Percentiles rank a stretch among this genome's conserved stretches.
Evolutionary conservation across 129 eudicot species (phyloP).

Genomic region (Chrysanthemum seticuspe): DNA sequence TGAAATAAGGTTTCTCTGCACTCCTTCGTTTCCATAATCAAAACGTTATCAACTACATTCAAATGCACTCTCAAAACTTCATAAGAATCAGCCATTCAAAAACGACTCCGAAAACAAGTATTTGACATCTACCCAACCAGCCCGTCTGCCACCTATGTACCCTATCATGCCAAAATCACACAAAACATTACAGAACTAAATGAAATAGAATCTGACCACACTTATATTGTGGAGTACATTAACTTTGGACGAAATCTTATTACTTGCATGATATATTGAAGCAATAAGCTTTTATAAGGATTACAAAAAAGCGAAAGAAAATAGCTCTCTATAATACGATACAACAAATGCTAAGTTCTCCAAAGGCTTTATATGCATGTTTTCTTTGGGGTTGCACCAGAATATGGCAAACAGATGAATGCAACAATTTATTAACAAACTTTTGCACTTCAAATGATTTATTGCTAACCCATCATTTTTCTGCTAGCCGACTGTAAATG

Average conservation of each 20-base stretch:
- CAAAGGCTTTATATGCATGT: constrained; percentile 31
- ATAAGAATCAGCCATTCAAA: too few relatives aligned
- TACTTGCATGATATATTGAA: constrained; percentile 2
- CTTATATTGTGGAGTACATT: background rate
- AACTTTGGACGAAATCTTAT: background rate
- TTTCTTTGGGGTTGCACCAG: constrained; percentile 35
- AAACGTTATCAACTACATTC: too few relatives aligned
- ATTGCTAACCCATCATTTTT: constrained; percentile 24
- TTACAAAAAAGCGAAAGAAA: constrained; percentile 6
- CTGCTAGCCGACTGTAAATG: background rate
- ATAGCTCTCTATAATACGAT: constrained; percentile 17
- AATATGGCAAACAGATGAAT: constrained; percentile 25
- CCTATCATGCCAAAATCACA: background rate
- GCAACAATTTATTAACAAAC: constrained; percentile 45
- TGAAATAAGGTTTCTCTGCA: too few relatives aligned
- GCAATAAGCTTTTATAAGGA: constrained; percentile 14
- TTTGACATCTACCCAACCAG: too few relatives aligned
- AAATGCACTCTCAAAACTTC: too few relatives aligned
- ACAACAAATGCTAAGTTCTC: constrained; percentile 24
- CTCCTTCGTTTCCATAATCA: too few relatives aligned
- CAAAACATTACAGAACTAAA: background rate
- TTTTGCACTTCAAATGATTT: constrained; percentile 24
- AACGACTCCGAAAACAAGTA: too few relatives aligned
- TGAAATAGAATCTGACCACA: background rate
- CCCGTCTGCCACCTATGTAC: background rate